Evolutionary conservation across 306 rosid genomes (phyloP), one percentile per base, ranked within the genome.

Genomic region (Pterocarpus santalinus): DNA sequence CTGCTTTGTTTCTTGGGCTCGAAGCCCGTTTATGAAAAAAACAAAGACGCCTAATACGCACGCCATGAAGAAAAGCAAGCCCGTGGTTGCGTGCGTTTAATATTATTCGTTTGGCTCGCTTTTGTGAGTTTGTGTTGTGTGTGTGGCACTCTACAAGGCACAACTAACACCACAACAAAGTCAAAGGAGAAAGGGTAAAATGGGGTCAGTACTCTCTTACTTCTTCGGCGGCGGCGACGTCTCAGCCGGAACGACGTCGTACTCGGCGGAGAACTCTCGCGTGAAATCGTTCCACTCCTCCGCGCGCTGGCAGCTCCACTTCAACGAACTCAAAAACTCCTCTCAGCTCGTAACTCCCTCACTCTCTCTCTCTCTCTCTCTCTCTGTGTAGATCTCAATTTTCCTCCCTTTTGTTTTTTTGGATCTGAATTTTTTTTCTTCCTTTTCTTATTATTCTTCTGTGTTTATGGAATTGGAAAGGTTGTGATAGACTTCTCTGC

Each of bases 401-500:
- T 4, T 5, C 15, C 2, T 6, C 10, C 62, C 2, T 4, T 8
- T 72, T 41, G 34, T 13, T 0, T 1, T 7, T 41, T 57, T 30
- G 16, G 57, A 35, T 83, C 76, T 85, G 56, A 58, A 11, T 86
- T 43, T 3, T 15, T 49, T 60, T 2, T 8, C n/a, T 28, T 22
- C 12, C 70, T 41, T 4, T 6, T 30, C 12, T 35, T 30, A n/a
- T 55, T 16, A n/a, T 55, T 52, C 1, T 3, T 41, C 7, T 28
- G 28, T 39, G 13, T 56, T 57, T n/a, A 28, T 22, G 41, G 79
- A 55, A 70, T 33, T 72, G 38, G 41, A 30, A 36, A 93, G 98
- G 34, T 81, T 58, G 99, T 96, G 82, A 81, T 96, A 22, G 99
- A 93, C 82, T 96, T 96, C 97, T 86, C 97, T 1, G 99, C 98